Conservation (phyloP, 2,329 filamentous ascomycete genomes). For the Talaromyces albobiverticillius region DNA sequence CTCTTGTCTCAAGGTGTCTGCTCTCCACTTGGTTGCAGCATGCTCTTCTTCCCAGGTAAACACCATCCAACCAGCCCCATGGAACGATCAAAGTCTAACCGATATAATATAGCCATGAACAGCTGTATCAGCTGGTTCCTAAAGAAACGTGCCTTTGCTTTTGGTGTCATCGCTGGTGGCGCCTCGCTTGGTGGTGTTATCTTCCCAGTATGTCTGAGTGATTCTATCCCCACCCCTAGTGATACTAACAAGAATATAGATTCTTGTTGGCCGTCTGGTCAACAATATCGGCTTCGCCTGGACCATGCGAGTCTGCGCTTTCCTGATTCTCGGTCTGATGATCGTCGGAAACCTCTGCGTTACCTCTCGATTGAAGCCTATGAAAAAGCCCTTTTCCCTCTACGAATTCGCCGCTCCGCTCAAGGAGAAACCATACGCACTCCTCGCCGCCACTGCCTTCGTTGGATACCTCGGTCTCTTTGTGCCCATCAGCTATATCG, state of each 20-base stretch:
- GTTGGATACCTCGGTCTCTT: constrained; percentile 56
- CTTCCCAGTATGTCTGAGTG: constrained; percentile 40
- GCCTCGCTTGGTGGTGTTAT: constrained; percentile 58
- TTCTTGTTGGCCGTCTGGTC: constrained; percentile 59
- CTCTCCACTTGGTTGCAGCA: constrained; percentile 52
- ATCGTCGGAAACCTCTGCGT: constrained; percentile 54
- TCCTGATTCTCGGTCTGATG: constrained; percentile 60
- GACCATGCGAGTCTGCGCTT: constrained; percentile 56
- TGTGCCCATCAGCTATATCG: constrained; percentile 52
- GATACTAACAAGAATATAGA: constrained; percentile 22
- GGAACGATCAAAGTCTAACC: too few species aligned
- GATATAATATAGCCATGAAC: constrained; percentile 54
- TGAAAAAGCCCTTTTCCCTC: constrained; percentile 16
- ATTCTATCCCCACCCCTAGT: neutral
- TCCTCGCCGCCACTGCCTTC: constrained; percentile 42
- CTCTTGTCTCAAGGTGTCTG: constrained; percentile 52
- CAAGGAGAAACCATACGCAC: constrained; percentile 46
- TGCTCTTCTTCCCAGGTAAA: constrained; percentile 51
- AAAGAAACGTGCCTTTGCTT: neutral
- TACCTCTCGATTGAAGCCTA: constrained; percentile 40
- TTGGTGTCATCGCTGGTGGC: constrained; percentile 15
- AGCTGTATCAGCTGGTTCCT: constrained; percentile 46
- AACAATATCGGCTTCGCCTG: constrained; percentile 53
- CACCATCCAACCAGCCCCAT: neutral
- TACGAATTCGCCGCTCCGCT: constrained; percentile 31